These are phyloP conservation scores for Ilyonectria robusta DNA, from an alignment of 2,329 filamentous ascomycete species.

Conservation along the genomic window DNA sequence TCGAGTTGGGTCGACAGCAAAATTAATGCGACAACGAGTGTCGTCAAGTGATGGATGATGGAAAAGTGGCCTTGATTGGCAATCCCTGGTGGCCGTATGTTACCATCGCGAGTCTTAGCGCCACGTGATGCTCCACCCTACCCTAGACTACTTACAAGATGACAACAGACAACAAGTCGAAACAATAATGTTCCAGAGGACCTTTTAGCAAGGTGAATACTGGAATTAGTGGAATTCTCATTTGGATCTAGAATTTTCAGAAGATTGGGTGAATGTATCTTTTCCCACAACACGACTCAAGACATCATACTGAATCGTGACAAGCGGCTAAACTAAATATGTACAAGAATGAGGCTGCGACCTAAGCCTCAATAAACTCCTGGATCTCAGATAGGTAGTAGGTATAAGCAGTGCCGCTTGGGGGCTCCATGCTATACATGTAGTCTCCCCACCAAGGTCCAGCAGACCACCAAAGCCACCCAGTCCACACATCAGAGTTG, in stretches of 20 bases:
- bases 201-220: too few relatives aligned
- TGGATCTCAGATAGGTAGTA: conserved; percentile 31
- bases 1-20: not conserved
- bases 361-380: conserved; percentile 6
- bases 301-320: not conserved
- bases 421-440: conserved; percentile 63
- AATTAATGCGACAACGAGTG: conserved; percentile 13
- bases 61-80: conserved; percentile 23
- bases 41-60: conserved; percentile 7
- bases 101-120: conserved; percentile 18
- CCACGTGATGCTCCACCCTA: conserved; percentile 30
- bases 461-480: conserved; percentile 70
- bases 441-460: conserved; percentile 72
- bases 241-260: too few relatives aligned
- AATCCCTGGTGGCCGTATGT: conserved; percentile 24
- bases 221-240: too few relatives aligned
- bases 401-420: conserved; percentile 56
- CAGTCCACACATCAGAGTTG: conserved; percentile 71
- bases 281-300: not conserved
- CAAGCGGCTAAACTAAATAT: not conserved
- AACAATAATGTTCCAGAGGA: not conserved
- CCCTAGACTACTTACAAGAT: conserved; percentile 18
- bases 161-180: not conserved
- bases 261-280: too few relatives aligned
- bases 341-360: not conserved